Evolutionary conservation across 2,329 filamentous ascomycete species (phyloP).

Genomic region (Capronia americana): DNA sequence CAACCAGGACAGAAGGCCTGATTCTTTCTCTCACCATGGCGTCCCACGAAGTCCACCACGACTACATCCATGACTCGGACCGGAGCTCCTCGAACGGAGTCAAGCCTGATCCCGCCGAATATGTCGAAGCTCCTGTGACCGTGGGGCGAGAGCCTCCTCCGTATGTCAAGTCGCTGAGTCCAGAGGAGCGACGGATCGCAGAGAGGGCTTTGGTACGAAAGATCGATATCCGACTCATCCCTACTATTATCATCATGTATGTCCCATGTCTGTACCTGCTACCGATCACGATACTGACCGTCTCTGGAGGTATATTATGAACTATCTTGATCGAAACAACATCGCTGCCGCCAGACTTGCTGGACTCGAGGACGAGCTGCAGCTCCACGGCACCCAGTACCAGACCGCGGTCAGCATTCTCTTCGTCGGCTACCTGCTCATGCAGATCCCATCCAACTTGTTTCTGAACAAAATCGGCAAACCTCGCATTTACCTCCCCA

Average conservation of each 20-base stretch:
- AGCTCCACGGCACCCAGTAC: conserved; percentile 34
- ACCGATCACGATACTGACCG: conserved; percentile 49
- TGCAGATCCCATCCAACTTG: conserved; percentile 51
- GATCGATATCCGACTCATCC: conserved; percentile 71
- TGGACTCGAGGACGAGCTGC: conserved; percentile 57
- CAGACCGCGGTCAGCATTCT: conserved; percentile 52
- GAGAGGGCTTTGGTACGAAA: conserved; percentile 71
- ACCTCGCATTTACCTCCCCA: conserved; percentile 54
- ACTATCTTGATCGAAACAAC: conserved; percentile 70
- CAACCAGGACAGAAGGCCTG: not conserved
- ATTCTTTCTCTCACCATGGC: conserved; percentile 1
- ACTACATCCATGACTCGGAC: conserved; percentile 21
- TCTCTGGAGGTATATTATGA: conserved; percentile 67
- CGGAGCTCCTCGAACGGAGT: conserved; percentile 11
- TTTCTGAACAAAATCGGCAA: conserved; percentile 50
- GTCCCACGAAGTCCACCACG: conserved; percentile 17
- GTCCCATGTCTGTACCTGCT: conserved; percentile 61
- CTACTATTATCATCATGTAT: conserved; percentile 75
- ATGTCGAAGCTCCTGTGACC: conserved; percentile 11
- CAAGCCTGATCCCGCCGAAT: conserved; percentile 14
- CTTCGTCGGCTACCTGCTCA: conserved; percentile 68
- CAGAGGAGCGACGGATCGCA: conserved; percentile 58
- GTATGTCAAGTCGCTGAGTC: conserved; percentile 42
- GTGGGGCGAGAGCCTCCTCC: conserved; percentile 19
- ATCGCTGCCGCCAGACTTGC: conserved; percentile 63